These are phyloP conservation scores for Cyclostephanos tholiformis DNA, from an alignment of 108 stramenopile species.

Conservation along the genomic window DNA sequence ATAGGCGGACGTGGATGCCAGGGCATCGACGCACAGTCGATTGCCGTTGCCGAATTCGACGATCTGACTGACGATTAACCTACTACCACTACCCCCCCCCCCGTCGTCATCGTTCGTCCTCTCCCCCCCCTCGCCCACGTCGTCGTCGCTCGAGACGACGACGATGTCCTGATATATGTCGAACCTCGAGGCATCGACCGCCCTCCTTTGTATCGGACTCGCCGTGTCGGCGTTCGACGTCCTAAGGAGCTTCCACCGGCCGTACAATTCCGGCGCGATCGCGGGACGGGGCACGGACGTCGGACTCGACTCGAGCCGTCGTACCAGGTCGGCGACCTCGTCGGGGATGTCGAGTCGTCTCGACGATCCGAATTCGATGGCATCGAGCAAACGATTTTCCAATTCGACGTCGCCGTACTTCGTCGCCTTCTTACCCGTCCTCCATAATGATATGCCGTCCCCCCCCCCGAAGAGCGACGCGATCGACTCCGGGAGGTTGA, in stretches of 20 bases:
- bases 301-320: constrained; percentile 50
- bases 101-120: too few species aligned
- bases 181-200: constrained; percentile 77
- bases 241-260: constrained; percentile 76
- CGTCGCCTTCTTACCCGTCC: too few species aligned
- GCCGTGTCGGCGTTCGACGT: constrained; percentile 86
- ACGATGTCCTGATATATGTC: constrained; percentile 87
- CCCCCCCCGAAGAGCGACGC: too few species aligned
- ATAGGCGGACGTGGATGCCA: constrained; percentile 81
- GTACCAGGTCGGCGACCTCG: constrained; percentile 55
- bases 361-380: constrained; percentile 36
- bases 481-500: too few species aligned
- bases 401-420: constrained; percentile 31
- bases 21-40: constrained; percentile 74
- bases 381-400: constrained; percentile 49
- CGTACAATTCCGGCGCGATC: constrained; percentile 70
- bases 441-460: too few species aligned
- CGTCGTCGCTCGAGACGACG: constrained; percentile 24
- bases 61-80: constrained; percentile 76
- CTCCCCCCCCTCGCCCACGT: constrained; percentile 18
- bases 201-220: constrained; percentile 84
- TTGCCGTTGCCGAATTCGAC: constrained; percentile 71
- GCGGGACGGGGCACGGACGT: constrained; percentile 63
- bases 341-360: constrained; percentile 76
- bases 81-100: constrained; percentile 15